Base-by-base conservation (phyloP, 148 eudicot genomes). In the Spergularia marina region DNA sequence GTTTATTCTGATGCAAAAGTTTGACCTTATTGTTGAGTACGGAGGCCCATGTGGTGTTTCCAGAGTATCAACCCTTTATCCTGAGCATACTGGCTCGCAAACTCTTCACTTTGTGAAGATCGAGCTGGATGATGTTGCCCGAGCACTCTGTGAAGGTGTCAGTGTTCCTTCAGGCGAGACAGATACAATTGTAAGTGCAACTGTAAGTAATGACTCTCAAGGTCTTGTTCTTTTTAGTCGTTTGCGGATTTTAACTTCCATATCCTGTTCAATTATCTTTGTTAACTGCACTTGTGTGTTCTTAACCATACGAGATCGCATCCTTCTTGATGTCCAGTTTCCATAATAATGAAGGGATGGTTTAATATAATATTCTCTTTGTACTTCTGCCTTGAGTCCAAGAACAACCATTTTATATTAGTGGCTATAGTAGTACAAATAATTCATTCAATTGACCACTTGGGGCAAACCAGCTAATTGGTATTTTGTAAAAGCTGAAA, bases 21-120 rank as follows among this genome's bases (percentile, higher is more conserved):
- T 86, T 74, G 78, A 85, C 67, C 73, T 84, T 34, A 87, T 90
- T 72, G 73, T 90, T 87, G 94, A 90, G 79, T 90, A 82, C 71
- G 94, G 94, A 82, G 91, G 89, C 74, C 80, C 85, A 25, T 41
- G 61, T 63, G 82, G 70, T 69, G 75, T 82, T 68, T 86, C 91
- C 47, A 82, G 76, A 81, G 79, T 87, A 12, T 83, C 86, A 49
- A 69, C 88, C 23, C 77, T 84, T 70, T 72, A 30, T 65, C 78
- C 80, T 7, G 80, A 82, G 74, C 47, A 76, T 23, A 70, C 68
- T 70, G 74, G 81, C 67, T 63, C 79, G 75, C 65, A 72, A 23
- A 59, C 34, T 70, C 79, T 89, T 79, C 87, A 89, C 82, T 89
- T 89, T 82, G 74, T 89, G 80, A 84, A 85, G 86, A 70, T 89